Base-by-base conservation (phyloP, 805 yeast genomes). In the Wickerhamomyces chaumierensis region DNA sequence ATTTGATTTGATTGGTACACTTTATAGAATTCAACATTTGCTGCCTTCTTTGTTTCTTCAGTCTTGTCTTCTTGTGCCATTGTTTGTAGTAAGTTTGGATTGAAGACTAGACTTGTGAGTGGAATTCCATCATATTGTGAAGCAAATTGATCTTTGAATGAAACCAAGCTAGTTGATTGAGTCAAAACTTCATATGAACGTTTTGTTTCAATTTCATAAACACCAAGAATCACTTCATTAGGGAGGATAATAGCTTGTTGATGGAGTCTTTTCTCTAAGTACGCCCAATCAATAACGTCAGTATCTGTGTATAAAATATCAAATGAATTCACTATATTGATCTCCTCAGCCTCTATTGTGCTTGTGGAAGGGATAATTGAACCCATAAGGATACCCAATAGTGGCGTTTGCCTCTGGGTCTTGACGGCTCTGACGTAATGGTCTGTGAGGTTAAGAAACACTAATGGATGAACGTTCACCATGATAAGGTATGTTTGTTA, bases 201-300 rank as follows among this genome's bases (percentile, higher is more conserved):
- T 27, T 15, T 12, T 12, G 31, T 21, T 11, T 25, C 18, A 15
- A 31, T 34, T 16, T 38, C 29, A 31, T 38, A 38, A 5, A 34
- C 32, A 3, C 40, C 40, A 29, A 38, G 15, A 11, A 38, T 28
- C n/a, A 18, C 21, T 31, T 38, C 40, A 34, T 38, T 29, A 12
- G 40, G 40, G 14, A 32, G 18, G 15, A 38, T 38, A 2, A 21
- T 33, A 4, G 33, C 17, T 19, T 32, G 35, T 16, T 38, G 40
- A 15, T 38, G 23, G 5, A 38, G 7, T 27, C 31, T 38, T 11
- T 31, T 34, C 7, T 25, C 19, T 18, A 38, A 38, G 20, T 17
- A 29, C 12, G 4, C 31, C 21, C 16, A 38, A 21, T 16, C 31
- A 27, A 34, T 33, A 19, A 8, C 34, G 12, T 28, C 34, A 19